phyloP scores from a whole-genome alignment of 176 grass and related monocot genomes.

The Triticum urartu region DNA sequence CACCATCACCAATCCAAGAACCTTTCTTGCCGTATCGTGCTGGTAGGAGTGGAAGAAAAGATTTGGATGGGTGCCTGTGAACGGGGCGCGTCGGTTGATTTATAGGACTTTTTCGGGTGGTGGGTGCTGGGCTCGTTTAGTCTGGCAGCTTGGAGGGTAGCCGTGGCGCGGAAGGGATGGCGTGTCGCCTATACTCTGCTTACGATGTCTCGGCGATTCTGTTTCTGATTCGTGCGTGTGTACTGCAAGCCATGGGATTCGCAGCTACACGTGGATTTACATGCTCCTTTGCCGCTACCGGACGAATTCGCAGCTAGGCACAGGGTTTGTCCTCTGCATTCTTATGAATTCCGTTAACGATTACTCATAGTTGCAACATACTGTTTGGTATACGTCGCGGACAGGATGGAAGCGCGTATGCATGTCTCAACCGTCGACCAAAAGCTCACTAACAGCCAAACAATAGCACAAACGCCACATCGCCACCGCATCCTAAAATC shows the following conservation, averaged over 20 bases:
- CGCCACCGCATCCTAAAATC: too few species aligned
- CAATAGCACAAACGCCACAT: too few species aligned
- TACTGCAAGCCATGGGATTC: background rate
- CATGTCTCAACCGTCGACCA: background rate
- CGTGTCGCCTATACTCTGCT: slow-evolving; percentile 14
- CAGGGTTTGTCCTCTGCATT: background rate
- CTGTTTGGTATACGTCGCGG: background rate
- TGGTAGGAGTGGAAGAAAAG: too few species aligned
- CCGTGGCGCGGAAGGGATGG: slow-evolving; percentile 31
- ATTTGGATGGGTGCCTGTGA: too few species aligned
- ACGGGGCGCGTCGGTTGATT: background rate
- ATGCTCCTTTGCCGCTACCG: background rate
- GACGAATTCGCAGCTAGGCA: background rate
- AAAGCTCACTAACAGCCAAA: too few species aligned
- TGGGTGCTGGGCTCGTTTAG: background rate
- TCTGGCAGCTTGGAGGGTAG: slow-evolving; percentile 20
- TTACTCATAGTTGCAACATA: background rate
- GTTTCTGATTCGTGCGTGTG: background rate
- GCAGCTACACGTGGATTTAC: too few species aligned
- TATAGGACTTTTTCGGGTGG: slow-evolving; percentile 25
- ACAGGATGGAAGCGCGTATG: background rate
- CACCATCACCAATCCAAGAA: slow-evolving; percentile 36
- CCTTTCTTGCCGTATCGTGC: background rate
- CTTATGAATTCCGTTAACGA: background rate
- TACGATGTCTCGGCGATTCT: background rate